Evolutionary conservation across 2,329 filamentous ascomycete species (phyloP), one percentile per base, ranked within the genome.

Genomic region (Aspergillus quadrilineatus): DNA sequence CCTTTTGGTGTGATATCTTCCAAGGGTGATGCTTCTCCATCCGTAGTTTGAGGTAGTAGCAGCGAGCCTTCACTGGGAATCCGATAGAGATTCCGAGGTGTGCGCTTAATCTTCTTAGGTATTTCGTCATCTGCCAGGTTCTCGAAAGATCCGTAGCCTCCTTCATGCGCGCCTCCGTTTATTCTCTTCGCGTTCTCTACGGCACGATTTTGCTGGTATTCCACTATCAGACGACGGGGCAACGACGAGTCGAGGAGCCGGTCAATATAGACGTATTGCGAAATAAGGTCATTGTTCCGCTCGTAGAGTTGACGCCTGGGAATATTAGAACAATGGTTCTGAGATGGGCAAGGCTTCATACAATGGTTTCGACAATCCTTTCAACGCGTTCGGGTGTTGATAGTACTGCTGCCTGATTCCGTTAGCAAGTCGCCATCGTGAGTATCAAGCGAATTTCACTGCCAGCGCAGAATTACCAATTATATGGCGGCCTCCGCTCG

Each of bases 191-290:
- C 17, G 29, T 34, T 8, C 28, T 17, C 34, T 4, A 43, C 37
- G 15, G 34, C 32, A 8, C 48, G 50, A 22, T 51, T 41, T 22
- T 57, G 59, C 8, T 64, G 87, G 73, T 96, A 97, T 73, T 97
- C 92, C 69, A 95, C 92, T 56, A 97, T 86, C 44, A 97, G 80
- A 66, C 93, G 88, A 69, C 96, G 92, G 1, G 92, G 92, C n/a
- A 96, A 84, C 30, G 90, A 92, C 7, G 91, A 96, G 75, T 96
- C 92, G 59, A 97, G 82, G 55, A 97, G 80, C 51, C 88, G 85
- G 75, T 97, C 93, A 65, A 97, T 96, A 72, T 95, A 97, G 61
- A 95, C 81, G 72, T 97, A 97, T 71, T 96, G 89, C 72, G 94
- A 89, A 57, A 97, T 86, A 43, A 97, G 80, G 64, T 87, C 86